Evolutionary conservation across 2,329 filamentous ascomycete species (phyloP).

Genomic region (Rutstroemia sydowiana): DNA sequence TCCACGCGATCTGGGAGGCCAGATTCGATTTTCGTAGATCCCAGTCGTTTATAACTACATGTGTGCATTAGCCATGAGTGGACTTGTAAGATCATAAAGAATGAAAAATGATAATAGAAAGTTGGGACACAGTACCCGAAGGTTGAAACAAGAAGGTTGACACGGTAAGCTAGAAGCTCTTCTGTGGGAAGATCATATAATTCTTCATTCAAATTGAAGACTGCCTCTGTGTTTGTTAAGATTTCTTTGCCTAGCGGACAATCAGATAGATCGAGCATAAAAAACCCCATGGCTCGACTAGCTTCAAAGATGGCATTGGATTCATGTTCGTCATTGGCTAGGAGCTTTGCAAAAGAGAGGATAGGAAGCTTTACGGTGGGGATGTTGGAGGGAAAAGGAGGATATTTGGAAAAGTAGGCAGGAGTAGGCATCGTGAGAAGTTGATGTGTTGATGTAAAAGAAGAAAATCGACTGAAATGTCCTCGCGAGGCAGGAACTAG

Average conservation of each 20-base stretch:
- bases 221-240: neutral
- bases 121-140: neutral
- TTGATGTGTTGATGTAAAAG: too few relatives aligned
- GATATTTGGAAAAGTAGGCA: neutral
- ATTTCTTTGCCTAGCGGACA: neutral
- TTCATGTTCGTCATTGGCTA: neutral
- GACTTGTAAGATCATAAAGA: too few relatives aligned
- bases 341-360: neutral
- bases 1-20: neutral
- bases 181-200: neutral
- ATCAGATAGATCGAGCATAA: neutral
- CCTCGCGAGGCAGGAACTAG: too few relatives aligned
- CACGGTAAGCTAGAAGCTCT: neutral
- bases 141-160: neutral
- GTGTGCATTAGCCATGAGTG: neutral
- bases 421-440: neutral
- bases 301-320: neutral
- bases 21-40: neutral
- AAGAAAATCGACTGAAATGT: too few relatives aligned
- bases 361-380: neutral
- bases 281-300: neutral
- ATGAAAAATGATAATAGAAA: neutral
- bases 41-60: neutral
- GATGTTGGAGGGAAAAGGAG: neutral
- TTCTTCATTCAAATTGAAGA: slow-evolving; percentile 1